Conservation (phyloP, 208 protist genomes). For the Leishmania amazonensis region DNA sequence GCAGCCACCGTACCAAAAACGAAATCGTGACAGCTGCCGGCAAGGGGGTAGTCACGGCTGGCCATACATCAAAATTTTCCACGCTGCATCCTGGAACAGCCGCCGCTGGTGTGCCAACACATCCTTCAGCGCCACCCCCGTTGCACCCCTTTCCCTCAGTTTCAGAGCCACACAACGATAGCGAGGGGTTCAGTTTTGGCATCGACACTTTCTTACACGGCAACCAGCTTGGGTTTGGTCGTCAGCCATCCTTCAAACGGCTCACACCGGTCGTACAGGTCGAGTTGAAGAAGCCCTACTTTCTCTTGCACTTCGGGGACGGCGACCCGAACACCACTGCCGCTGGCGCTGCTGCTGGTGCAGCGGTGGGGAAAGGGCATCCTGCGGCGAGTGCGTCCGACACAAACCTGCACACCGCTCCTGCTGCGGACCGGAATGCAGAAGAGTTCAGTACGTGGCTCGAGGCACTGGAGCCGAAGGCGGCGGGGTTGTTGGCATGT, state of each 20-base stretch:
- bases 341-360: background rate
- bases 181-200: slow-evolving; percentile 55
- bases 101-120: background rate
- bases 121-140: too few species aligned
- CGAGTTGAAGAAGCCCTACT: slow-evolving; percentile 11
- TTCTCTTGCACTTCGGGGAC: slow-evolving; percentile 5
- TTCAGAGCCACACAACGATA: background rate
- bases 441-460: slow-evolving; percentile 33
- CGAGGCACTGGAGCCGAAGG: slow-evolving; percentile 23
- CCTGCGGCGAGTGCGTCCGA: background rate
- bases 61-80: background rate
- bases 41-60: background rate
- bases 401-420: background rate
- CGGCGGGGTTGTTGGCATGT: background rate
- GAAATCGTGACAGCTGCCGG: background rate
- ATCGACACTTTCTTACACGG: slow-evolving; percentile 75
- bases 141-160: background rate
- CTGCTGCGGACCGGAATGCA: slow-evolving; percentile 13
- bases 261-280: slow-evolving; percentile 12
- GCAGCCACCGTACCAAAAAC: background rate
- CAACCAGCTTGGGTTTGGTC: slow-evolving; percentile 59
- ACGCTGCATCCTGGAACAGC: background rate
- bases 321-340: slow-evolving; percentile 3
- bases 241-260: slow-evolving; percentile 58
- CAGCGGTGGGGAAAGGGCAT: background rate